Evolutionary conservation across 1,139 yeast species (phyloP).

Genomic region (Pichia sp.): DNA sequence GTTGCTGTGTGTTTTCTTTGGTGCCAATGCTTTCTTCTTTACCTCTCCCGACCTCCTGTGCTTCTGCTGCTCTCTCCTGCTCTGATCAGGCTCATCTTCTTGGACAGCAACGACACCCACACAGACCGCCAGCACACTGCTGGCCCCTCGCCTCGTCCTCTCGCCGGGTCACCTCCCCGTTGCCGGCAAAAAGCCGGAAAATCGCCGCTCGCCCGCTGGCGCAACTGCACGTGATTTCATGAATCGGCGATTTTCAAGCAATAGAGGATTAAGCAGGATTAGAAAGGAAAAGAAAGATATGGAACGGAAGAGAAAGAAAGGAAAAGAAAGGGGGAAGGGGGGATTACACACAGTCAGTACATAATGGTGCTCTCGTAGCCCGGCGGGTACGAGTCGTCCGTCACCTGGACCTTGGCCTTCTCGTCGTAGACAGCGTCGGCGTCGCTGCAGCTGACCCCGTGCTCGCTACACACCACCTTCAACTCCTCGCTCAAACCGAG

Average conservation of each 20-base stretch:
- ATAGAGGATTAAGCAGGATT: not conserved
- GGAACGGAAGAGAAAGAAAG: conserved; percentile 4
- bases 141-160: no score
- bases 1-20: not conserved
- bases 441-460: conserved; percentile 55
- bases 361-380: conserved; percentile 29
- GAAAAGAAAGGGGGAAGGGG: not conserved
- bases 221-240: conserved; percentile 4
- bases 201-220: conserved; percentile 4
- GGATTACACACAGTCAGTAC: conserved; percentile 8
- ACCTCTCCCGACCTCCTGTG: no score
- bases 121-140: no score
- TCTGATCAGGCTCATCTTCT: no score
- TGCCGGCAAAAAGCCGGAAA: no score
- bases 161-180: no score
- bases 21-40: no score
- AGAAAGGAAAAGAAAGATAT: not conserved
- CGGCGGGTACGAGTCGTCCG: conserved; percentile 55
- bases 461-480: conserved; percentile 43
- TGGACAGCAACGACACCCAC: no score
- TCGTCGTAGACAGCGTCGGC: conserved; percentile 63
- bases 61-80: no score
- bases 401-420: conserved; percentile 50
- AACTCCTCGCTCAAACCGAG: conserved; percentile 69
- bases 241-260: not conserved